Evolutionary conservation across 2,329 filamentous ascomycete species (phyloP), one percentile per base, ranked within the genome.

Genomic region (Alternaria tenuissima): DNA sequence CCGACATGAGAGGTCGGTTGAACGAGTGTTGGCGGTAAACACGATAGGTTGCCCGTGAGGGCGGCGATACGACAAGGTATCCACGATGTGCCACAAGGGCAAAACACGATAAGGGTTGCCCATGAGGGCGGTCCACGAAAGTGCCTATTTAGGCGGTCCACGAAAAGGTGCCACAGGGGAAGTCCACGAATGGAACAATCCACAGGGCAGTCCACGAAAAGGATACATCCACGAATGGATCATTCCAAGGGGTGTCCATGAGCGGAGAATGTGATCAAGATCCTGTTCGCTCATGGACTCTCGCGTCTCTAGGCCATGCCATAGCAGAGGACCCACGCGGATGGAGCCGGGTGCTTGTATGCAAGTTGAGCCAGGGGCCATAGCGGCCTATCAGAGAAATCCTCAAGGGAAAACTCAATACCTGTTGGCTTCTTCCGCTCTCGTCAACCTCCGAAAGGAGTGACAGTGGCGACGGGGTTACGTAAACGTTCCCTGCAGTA

Each of bases 391-490:
- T 71, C 68, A 68, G 65, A 70, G 64, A 52, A 43, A 34, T 42
- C 47, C 24, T 7, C 52, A 28, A 42, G 24, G 32, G 12, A 26
- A 34, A 34, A 43, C 64, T 70, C 66, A 41, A 73, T 69, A 63
- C 67, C 73, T 65, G 62, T 64, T 68, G 71, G 68, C 68, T 60
- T 74, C 71, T 71, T 72, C 70, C 70, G 65, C 71, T 55, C 64
- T 49, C 57, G 60, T 57, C 59, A 41, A 47, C 11, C 42, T 55
- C 64, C 66, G 61, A 65, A 42, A 67, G 67, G 57, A 61, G 44
- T 46, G 47, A 55, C 63, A 65, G 66, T 60, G 59, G 66, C 64
- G 69, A 67, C 61, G 65, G 70, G 70, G 49, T 42, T 57, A 57
- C 61, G 54, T 22, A 7, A 55, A 55, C 54, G 52, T 49, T 63